phyloP scores from a whole-genome alignment of 371 early-diverging fungal species.

The Sporodiniella umbellata region DNA sequence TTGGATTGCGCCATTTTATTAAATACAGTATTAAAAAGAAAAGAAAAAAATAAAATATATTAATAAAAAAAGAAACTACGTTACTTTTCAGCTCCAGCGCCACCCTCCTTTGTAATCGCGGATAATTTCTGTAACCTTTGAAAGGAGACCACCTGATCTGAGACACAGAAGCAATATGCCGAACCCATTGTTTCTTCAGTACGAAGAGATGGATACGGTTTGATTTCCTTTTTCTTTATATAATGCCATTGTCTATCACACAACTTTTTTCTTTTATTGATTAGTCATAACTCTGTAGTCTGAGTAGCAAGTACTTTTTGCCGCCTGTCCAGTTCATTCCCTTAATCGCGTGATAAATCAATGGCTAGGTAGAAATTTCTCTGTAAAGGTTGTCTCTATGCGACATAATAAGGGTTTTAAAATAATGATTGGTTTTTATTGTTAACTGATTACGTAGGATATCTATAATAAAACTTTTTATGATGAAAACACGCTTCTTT shows the following conservation, averaged over 20 bases:
- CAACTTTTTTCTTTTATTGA: too few species aligned
- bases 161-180: neutral
- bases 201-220: neutral
- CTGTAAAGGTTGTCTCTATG: too few species aligned
- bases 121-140: neutral
- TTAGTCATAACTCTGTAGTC: too few species aligned
- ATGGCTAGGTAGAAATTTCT: too few species aligned
- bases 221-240: too few species aligned
- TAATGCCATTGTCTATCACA: too few species aligned
- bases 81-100: slow-evolving; percentile 1
- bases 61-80: neutral
- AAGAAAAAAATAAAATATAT: slow-evolving; percentile 4
- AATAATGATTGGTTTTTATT: too few species aligned
- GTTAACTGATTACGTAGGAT: too few species aligned
- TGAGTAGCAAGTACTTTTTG: too few species aligned
- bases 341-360: neutral
- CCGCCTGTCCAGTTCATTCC: neutral
- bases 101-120: slow-evolving; percentile 3
- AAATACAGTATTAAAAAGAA: slow-evolving; percentile 1
- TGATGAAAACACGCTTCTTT: too few species aligned
- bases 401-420: too few species aligned
- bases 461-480: too few species aligned
- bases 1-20: slow-evolving; percentile 28
- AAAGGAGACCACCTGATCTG: neutral
- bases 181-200: neutral